Base-by-base conservation (phyloP, 805 yeast genomes). In the Helenozyma baotianmanensis region DNA sequence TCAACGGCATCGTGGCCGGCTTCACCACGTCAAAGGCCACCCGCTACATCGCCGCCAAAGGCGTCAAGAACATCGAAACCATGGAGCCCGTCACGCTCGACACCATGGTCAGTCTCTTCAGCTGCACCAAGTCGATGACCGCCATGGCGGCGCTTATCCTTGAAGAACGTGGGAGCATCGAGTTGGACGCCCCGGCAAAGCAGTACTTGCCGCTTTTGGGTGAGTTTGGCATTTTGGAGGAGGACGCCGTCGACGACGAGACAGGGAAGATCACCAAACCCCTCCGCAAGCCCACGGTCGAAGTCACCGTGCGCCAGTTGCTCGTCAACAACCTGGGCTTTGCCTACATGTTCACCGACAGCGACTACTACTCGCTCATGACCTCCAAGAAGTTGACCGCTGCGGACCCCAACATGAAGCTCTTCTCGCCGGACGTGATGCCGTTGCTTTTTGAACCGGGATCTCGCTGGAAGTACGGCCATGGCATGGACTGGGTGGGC, bases 401-500 rank as follows among this genome's bases (percentile, higher is more conserved):
- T 3, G 35, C 42, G 7, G 41, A 40, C 22, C 62, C 64, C 0
- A 40, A 50, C 19, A 41, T 27, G 31, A 48, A 47, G 10, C 43
- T 55, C 12, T 60, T 60, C 41, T 34, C 40, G 1, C 48, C 52
- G 4, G 50, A 49, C 8, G 54, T 48, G 23, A 53, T 51, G 40
- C 49, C 47, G 2, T 38, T 50, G 19, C 17, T 47, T 4, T 42
- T 44, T 32, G 70, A 66, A 38, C 72, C 72, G 4, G 72, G 71
- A 2, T 38, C 64, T 2, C 34, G 47, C 14, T 66, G 62, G 54
- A 39, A 40, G 25, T 66, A 66, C 38, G 71, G 72, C 7, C 59
- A 57, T 33, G 52, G 56, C 24, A 43, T 47, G 16, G 72, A 66
- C 39, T 60, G 67, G 63, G 52, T 59, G 4, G 72, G 72, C 4